Conservation (phyloP, 495 filamentous ascomycete genomes). For the Daldinia loculata region DNA sequence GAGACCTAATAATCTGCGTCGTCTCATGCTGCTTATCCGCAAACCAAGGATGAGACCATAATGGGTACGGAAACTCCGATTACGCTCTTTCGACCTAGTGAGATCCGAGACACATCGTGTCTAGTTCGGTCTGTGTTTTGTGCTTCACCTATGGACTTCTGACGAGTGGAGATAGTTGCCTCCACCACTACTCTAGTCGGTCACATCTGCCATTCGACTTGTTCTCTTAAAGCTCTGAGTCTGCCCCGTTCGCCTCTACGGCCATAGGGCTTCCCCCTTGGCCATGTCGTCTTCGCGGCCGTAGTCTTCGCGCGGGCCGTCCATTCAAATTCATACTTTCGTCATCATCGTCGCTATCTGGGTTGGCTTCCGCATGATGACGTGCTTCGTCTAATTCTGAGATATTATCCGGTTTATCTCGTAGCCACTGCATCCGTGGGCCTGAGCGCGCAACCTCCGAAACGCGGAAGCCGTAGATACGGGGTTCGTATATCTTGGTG, state of each 20-base stretch:
- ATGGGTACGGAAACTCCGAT: conserved; percentile 12
- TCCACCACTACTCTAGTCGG: conserved; percentile 1
- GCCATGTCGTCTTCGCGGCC: conserved; percentile 46
- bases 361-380: conserved; percentile 60
- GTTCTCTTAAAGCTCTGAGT: conserved; percentile 54
- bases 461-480: conserved; percentile 96
- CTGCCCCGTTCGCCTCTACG: conserved; percentile 58
- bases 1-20: conserved; percentile 23
- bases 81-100: conserved; percentile 1
- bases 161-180: neutral
- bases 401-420: conserved; percentile 81
- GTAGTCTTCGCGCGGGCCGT: conserved; percentile 49
- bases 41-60: conserved; percentile 12
- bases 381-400: conserved; percentile 82
- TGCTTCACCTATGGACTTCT: neutral
- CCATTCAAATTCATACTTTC: conserved; percentile 56
- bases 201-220: conserved; percentile 1
- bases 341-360: conserved; percentile 57
- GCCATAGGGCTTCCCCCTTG: conserved; percentile 64
- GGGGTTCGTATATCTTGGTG: conserved; percentile 88
- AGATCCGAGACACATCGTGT: neutral
- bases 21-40: conserved; percentile 8
- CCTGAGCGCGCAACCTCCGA: conserved; percentile 85
- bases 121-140: neutral
- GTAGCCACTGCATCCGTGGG: conserved; percentile 95